Percentiles rank a stretch among this genome's conserved stretches.
Evolutionary conservation across 768 basidiomycete species (phyloP).

Genomic region (Auriscalpium orientale): DNA sequence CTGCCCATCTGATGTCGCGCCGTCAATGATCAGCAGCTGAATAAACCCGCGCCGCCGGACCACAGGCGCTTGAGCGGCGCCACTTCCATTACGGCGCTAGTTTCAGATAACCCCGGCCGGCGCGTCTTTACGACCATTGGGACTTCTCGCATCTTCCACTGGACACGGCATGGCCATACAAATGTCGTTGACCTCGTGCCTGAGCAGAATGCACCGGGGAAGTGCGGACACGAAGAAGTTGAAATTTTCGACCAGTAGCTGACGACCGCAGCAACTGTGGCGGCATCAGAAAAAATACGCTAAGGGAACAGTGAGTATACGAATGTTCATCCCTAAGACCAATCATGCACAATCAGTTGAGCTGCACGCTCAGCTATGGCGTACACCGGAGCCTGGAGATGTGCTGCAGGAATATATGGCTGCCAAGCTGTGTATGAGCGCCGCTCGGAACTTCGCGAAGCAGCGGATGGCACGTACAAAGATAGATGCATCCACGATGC

Average conservation of each 20-base stretch:
- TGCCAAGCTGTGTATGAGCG: background rate
- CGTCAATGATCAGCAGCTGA: no score
- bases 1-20: no score
- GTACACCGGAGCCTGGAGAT: background rate
- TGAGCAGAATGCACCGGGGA: background rate
- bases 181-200: background rate
- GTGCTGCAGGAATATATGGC: background rate
- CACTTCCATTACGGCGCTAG: no score
- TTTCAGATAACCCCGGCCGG: no score
- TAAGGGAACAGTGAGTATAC: background rate
- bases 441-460: background rate
- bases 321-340: background rate
- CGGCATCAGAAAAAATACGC: background rate
- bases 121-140: no score
- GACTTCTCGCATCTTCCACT: background rate
- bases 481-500: conserved; percentile 25
- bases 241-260: background rate
- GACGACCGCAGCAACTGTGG: background rate
- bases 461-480: conserved; percentile 19
- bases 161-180: background rate
- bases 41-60: no score
- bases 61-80: no score
- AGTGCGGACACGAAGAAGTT: background rate
- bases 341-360: background rate
- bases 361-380: background rate